Percentiles rank a stretch among this genome's conserved stretches.
These are phyloP conservation scores for Blastobotrys terrestris DNA, from an alignment of 805 yeast species.

Conservation along the genomic window DNA sequence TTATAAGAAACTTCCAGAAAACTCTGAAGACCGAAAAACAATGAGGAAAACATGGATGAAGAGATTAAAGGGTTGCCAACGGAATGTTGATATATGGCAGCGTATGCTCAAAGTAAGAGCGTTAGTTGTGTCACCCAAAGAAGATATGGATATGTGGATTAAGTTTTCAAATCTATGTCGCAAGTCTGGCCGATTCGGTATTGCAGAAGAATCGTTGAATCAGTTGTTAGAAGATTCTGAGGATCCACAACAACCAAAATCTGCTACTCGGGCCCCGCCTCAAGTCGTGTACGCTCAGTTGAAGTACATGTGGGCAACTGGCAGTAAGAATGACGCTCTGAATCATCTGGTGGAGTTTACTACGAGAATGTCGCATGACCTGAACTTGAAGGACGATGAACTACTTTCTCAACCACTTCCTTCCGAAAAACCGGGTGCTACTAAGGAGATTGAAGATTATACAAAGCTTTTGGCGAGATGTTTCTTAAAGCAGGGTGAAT, in stretches of 20 bases:
- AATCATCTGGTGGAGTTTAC: constrained; percentile 84
- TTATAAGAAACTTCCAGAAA: constrained; percentile 79
- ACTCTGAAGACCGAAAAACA: constrained; percentile 68
- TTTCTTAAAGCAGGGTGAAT: constrained; percentile 95
- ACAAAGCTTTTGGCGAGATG: constrained; percentile 87
- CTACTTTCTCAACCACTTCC: constrained; percentile 83
- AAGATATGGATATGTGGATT: constrained; percentile 97
- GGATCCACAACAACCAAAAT: constrained; percentile 37
- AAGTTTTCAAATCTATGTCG: constrained; percentile 95
- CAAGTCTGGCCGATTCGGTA: constrained; percentile 83
- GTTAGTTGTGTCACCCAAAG: constrained; percentile 86
- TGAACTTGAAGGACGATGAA: constrained; percentile 72
- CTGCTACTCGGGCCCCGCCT: constrained; percentile 77
- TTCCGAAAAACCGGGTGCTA: constrained; percentile 58
- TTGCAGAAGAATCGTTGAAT: constrained; percentile 88
- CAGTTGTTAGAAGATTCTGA: constrained; percentile 65
- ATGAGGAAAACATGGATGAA: constrained; percentile 93
- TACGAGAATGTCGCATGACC: constrained; percentile 79
- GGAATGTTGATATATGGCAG: constrained; percentile 99
- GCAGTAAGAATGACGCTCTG: constrained; percentile 80
- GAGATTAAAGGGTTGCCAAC: constrained; percentile 85
- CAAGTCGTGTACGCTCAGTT: constrained; percentile 96
- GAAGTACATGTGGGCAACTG: constrained; percentile 96
- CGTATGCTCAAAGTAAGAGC: constrained; percentile 90
- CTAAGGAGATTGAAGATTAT: constrained; percentile 72